Conservation (phyloP, 2,329 filamentous ascomycete genomes). For the Fusarium sp. region DNA sequence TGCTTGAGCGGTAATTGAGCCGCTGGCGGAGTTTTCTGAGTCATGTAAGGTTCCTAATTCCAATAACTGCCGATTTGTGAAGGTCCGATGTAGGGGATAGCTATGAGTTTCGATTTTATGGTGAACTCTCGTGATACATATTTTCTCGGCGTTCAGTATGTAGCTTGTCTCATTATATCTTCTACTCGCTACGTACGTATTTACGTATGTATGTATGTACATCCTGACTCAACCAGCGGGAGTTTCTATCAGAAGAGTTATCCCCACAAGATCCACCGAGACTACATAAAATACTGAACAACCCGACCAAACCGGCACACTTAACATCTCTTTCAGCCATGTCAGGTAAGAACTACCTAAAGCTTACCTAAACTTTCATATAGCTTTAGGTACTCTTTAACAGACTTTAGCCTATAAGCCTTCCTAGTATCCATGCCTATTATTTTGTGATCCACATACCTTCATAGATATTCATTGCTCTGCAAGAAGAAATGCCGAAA, state of each 20-base stretch:
- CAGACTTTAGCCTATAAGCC: too few species aligned
- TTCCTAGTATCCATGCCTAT: too few species aligned
- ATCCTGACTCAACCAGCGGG: not conserved
- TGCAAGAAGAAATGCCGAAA: constrained; percentile 2
- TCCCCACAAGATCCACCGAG: not conserved
- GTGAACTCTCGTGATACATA: too few species aligned
- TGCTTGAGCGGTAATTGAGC: constrained; percentile 26
- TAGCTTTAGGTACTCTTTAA: too few species aligned
- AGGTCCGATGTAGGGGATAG: not conserved
- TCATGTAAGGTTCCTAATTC: constrained; percentile 29
- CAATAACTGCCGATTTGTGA: not conserved
- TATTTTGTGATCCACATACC: too few species aligned
- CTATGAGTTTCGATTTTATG: too few species aligned
- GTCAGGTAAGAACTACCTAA: too few species aligned
- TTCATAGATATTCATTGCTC: not conserved
- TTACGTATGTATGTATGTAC: not conserved
- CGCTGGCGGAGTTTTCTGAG: constrained; percentile 34
- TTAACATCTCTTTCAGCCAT: too few species aligned
- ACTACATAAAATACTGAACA: not conserved
- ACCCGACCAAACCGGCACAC: too few species aligned
- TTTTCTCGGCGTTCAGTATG: too few species aligned
- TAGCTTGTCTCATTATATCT: not conserved
- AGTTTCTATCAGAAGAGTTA: not conserved
- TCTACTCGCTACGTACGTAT: too few species aligned
- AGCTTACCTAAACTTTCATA: too few species aligned